Base-by-base conservation (phyloP, 371 early-diverging fungal species). In the Mucor racemosus region DNA sequence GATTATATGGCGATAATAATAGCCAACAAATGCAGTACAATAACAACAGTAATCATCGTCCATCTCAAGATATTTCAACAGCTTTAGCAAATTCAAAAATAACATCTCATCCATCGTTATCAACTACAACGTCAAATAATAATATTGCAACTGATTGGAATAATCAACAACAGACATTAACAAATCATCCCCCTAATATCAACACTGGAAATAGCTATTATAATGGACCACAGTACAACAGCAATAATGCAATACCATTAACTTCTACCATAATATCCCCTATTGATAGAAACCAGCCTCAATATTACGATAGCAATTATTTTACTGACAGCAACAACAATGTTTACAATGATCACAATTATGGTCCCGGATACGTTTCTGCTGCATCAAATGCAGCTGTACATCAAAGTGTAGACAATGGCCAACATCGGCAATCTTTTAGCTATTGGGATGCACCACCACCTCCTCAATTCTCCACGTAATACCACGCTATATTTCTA, bases 341-440 rank as follows among this genome's bases (percentile, higher is more conserved):
- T 40, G 40, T 31, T 3, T 62, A 53, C 5, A 19, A 38, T 21
- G 39, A 53, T 11, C 40, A 62, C 14, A 54, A 53, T 31, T n/a
- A 26, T 5, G 31, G 17, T 2, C 62, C 53, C 15, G 62, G 62
- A 17, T 56, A 56, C 13, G 21, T 19, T 3, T 40, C 50, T 26
- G 62, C 53, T n/a, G 36, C 62, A 1, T 34, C 62, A 3, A 50
- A 36, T 7, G 62, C 48, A 9, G 62, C 62, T 13, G 62, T 61
- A 26, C 46, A 61, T 50, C 35, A 46, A 11, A 26, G 5, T 10
- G 40, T 39, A 5, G 19, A 19, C 17, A 42, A 35, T 36, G 13
- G 5, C 36, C 38, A 34, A 1, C 54, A 50, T n/a, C 34, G 58
- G 5, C 58, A 58, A 13, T 39, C 39, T 7, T 21, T 58, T 21